A percentile compares a stretch with the other conserved stretches of the same genome.
phyloP scores from a whole-genome alignment of 1,284 basidiomycete genomes.

The Fomitiporia mediterranea region DNA sequence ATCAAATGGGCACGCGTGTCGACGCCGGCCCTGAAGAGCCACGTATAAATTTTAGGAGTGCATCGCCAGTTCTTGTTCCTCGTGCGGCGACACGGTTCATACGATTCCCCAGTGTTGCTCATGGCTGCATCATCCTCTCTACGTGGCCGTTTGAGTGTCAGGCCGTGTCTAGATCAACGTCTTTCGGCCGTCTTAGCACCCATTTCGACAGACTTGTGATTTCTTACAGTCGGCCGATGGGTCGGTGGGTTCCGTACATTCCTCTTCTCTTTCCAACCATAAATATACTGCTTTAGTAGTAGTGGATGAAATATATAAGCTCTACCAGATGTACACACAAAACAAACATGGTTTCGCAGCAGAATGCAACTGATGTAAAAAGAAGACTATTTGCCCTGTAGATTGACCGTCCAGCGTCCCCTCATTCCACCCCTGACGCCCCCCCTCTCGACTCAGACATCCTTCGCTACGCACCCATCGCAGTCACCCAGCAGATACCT shows the following conservation, averaged over 20 bases:
- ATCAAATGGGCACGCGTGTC: no score
- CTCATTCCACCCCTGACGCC: no score
- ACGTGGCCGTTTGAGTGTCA: constrained; percentile 85
- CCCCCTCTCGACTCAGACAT: no score
- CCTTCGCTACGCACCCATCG: not conserved
- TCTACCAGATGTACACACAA: not conserved
- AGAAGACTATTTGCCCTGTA: not conserved
- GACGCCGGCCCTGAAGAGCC: constrained; percentile 13
- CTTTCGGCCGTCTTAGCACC: constrained; percentile 72
- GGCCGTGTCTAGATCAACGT: constrained; percentile 65
- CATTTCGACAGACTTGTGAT: constrained; percentile 34
- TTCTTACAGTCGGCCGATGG: constrained; percentile 47
- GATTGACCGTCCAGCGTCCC: no score
- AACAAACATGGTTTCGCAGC: no score
- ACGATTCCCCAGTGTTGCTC: constrained; percentile 80
- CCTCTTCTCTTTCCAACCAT: constrained; percentile 7
- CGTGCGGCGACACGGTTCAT: constrained; percentile 75
- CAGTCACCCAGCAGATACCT: not conserved
- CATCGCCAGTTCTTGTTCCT: constrained; percentile 30
- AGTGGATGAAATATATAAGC: not conserved
- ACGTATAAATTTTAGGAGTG: constrained; percentile 31
- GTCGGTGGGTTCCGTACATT: constrained; percentile 73
- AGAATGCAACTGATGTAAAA: not conserved
- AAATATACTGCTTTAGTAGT: no score
- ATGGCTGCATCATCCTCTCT: constrained; percentile 45